Evolutionary conservation across 2,329 filamentous ascomycete genomes (phyloP).

Genomic region (Aureobasidium sp.): DNA sequence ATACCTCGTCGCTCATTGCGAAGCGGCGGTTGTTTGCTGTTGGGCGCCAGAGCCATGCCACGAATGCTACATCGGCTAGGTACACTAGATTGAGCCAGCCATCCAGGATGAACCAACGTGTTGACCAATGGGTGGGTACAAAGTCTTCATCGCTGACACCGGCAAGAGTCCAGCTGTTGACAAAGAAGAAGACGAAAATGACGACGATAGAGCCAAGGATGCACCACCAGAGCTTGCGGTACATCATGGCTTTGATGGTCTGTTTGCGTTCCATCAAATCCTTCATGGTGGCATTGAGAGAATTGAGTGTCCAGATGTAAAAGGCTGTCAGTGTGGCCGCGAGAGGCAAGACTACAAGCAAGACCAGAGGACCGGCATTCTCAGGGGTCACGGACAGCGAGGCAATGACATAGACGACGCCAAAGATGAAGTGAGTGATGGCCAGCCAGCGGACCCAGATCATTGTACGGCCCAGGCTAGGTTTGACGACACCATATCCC

Average conservation of each 20-base stretch:
- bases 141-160: constrained; percentile 79
- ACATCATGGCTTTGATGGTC: constrained; percentile 89
- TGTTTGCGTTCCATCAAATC: constrained; percentile 93
- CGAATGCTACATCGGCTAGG: constrained; percentile 82
- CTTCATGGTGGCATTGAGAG: constrained; percentile 89
- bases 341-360: constrained; percentile 87
- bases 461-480: constrained; percentile 86
- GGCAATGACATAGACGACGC: constrained; percentile 84
- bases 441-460: constrained; percentile 86
- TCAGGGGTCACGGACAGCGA: constrained; percentile 86
- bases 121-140: constrained; percentile 95
- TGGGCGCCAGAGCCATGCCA: constrained; percentile 93
- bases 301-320: constrained; percentile 98
- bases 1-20: constrained; percentile 93
- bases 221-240: constrained; percentile 97
- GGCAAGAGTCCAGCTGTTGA: constrained; percentile 94
- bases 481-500: constrained; percentile 98
- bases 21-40: constrained; percentile 96
- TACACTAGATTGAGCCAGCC: constrained; percentile 98
- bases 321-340: constrained; percentile 91
- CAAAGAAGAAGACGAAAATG: constrained; percentile 97
- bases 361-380: constrained; percentile 77
- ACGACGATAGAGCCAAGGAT: constrained; percentile 87
- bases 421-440: constrained; percentile 88
- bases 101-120: constrained; percentile 92